Conservation (phyloP, 1,139 yeast genomes). For the Kodamaea sp. region DNA sequence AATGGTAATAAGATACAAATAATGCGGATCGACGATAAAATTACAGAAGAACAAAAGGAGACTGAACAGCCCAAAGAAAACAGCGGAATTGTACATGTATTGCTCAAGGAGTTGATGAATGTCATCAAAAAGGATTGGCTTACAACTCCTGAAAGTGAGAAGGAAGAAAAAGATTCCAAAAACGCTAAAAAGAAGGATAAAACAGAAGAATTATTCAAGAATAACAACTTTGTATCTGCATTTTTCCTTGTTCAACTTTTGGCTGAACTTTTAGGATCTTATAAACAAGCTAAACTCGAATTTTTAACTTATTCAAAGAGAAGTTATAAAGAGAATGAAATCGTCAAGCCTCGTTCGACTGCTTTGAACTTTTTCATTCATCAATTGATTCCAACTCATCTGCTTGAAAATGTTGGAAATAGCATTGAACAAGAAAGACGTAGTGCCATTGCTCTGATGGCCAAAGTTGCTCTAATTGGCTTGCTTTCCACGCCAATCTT, state of each 20-base stretch:
- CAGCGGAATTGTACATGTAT: conserved; percentile 59
- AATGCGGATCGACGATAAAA: conserved; percentile 12
- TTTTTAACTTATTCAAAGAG: conserved; percentile 74
- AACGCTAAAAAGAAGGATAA: conserved; percentile 6
- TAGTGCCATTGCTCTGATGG: conserved; percentile 46
- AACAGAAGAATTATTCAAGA: conserved; percentile 33
- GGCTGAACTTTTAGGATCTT: conserved; percentile 72
- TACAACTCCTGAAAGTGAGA: conserved; percentile 25
- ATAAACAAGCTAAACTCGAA: conserved; percentile 77
- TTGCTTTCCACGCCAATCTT: conserved; percentile 53
- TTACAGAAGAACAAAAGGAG: conserved; percentile 30
- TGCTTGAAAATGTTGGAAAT: conserved; percentile 25
- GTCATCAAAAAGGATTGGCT: conserved; percentile 52
- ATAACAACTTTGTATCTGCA: conserved; percentile 56
- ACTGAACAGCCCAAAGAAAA: conserved; percentile 22
- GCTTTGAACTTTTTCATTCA: conserved; percentile 75
- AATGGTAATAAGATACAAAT: conserved; percentile 13
- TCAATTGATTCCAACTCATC: conserved; percentile 62
- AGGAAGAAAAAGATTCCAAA: conserved; percentile 16
- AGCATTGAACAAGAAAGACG: conserved; percentile 33
- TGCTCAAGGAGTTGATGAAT: conserved; percentile 63
- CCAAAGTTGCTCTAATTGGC: conserved; percentile 54
- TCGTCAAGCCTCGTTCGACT: conserved; percentile 61
- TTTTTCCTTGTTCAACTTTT: conserved; percentile 65
- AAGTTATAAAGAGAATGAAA: conserved; percentile 24